These are phyloP conservation scores for Debaryomyces robertsiae DNA, from an alignment of 1,139 yeast species.

Conservation along the genomic window DNA sequence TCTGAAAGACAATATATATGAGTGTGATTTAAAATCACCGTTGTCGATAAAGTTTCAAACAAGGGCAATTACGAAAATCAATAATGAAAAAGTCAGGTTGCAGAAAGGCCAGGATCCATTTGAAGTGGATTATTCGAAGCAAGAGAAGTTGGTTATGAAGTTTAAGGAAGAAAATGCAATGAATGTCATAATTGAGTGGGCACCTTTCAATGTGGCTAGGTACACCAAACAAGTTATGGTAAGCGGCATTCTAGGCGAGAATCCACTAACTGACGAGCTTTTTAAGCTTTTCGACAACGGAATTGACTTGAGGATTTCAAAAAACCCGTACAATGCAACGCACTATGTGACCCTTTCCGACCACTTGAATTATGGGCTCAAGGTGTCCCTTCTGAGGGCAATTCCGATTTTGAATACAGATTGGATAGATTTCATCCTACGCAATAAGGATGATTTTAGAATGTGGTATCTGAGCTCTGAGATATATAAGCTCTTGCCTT, in stretches of 20 bases:
- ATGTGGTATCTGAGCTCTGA: conserved; percentile 26
- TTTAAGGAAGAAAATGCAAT: conserved; percentile 22
- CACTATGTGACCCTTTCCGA: conserved; percentile 27
- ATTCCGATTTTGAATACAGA: conserved; percentile 28
- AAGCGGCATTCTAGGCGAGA: not conserved
- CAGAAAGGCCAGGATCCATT: conserved; percentile 22
- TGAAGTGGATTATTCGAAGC: conserved; percentile 19
- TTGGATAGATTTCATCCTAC: conserved; percentile 26
- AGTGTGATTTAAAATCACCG: conserved; percentile 20
- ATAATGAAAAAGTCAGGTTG: conserved; percentile 29
- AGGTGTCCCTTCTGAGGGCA: conserved; percentile 29
- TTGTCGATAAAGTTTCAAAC: conserved; percentile 29
- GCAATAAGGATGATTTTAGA: conserved; percentile 17
- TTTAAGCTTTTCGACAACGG: conserved; percentile 16
- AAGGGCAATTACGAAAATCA: conserved; percentile 34
- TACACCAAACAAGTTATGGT: conserved; percentile 5
- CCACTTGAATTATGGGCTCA: conserved; percentile 17
- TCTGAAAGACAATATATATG: conserved; percentile 11
- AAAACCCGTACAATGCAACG: conserved; percentile 25
- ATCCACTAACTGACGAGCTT: conserved; percentile 12
- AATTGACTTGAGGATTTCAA: conserved; percentile 28
- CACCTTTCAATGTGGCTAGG: conserved; percentile 21
- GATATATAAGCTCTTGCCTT: conserved; percentile 21
- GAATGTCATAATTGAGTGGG: conserved; percentile 27
- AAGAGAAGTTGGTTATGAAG: conserved; percentile 20